Evolutionary conservation across 148 eudicot species (phyloP).

Genomic region (Diospyros kaki): DNA sequence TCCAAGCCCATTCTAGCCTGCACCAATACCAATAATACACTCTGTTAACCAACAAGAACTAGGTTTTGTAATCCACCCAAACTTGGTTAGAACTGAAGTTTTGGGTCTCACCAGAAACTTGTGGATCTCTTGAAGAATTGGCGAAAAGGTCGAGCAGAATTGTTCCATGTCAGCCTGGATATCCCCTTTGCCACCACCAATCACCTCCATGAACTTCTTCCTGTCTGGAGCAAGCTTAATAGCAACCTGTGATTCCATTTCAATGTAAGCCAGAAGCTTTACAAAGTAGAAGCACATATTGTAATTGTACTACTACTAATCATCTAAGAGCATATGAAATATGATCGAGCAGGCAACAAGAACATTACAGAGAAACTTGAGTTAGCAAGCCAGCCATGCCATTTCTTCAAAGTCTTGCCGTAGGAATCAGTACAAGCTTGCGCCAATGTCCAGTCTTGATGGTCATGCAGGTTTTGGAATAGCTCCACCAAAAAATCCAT

Average conservation of each 20-base stretch:
- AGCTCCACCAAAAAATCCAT: conserved; percentile 90
- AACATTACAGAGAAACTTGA: conserved; percentile 73
- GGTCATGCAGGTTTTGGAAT: conserved; percentile 62
- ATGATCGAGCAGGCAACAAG: background rate
- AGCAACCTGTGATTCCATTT: conserved; percentile 50
- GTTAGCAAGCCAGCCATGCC: conserved; percentile 98
- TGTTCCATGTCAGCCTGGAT: conserved; percentile 52
- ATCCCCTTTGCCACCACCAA: conserved; percentile 51
- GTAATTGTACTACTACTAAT: too few relatives aligned
- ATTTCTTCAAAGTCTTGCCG: conserved; percentile 81
- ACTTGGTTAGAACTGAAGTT: background rate
- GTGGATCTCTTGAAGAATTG: conserved; percentile 61
- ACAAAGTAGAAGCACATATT: too few relatives aligned
- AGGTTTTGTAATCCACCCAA: background rate
- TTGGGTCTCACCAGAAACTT: conserved; percentile 58
- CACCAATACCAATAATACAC: conserved; percentile 10
- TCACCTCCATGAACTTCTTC: conserved; percentile 75
- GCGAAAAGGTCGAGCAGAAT: conserved; percentile 59
- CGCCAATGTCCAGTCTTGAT: conserved; percentile 73
- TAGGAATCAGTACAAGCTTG: conserved; percentile 83
- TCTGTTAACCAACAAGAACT: background rate
- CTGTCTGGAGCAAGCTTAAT: conserved; percentile 86
- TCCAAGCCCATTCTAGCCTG: conserved; percentile 70
- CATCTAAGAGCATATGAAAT: too few relatives aligned
- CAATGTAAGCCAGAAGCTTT: background rate